Evolutionary conservation across 1,284 basidiomycete genomes (phyloP).

Genomic region (Naganishia albida): DNA sequence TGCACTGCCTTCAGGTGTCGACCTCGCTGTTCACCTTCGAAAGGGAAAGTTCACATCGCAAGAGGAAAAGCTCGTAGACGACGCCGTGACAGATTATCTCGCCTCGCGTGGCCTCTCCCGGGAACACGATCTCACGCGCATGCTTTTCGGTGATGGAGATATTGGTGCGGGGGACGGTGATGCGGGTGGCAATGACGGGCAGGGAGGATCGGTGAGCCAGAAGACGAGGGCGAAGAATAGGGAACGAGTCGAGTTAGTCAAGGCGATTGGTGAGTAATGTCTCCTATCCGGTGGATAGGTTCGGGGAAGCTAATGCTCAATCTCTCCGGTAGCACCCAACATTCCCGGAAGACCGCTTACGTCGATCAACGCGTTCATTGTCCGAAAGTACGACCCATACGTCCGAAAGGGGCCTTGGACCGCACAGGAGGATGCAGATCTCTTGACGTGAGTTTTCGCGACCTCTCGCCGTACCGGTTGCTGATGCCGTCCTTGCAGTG

Average conservation of each 20-base stretch:
- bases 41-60: conserved; percentile 26
- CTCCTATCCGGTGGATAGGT: not conserved
- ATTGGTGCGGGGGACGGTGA: conserved; percentile 12
- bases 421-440: conserved; percentile 26
- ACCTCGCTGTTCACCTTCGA: conserved; percentile 20
- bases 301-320: not conserved
- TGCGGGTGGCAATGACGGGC: conserved; percentile 16
- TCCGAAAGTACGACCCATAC: conserved; percentile 26
- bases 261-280: conserved; percentile 22
- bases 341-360: conserved; percentile 24
- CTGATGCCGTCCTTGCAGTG: not conserved
- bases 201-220: not conserved
- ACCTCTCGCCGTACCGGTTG: no score
- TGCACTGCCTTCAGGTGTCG: not conserved
- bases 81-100: conserved; percentile 19
- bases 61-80: conserved; percentile 26
- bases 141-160: conserved; percentile 14
- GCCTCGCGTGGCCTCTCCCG: conserved; percentile 4
- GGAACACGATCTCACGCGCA: conserved; percentile 18
- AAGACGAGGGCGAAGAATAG: conserved; percentile 24
- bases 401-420: conserved; percentile 29
- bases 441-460: conserved; percentile 9
- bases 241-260: conserved; percentile 21
- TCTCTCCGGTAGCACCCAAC: conserved; percentile 10
- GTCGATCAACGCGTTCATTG: conserved; percentile 26